These are phyloP conservation scores for Amesomyces nigricolor DNA, from an alignment of 2,329 filamentous ascomycete species.

Conservation along the genomic window DNA sequence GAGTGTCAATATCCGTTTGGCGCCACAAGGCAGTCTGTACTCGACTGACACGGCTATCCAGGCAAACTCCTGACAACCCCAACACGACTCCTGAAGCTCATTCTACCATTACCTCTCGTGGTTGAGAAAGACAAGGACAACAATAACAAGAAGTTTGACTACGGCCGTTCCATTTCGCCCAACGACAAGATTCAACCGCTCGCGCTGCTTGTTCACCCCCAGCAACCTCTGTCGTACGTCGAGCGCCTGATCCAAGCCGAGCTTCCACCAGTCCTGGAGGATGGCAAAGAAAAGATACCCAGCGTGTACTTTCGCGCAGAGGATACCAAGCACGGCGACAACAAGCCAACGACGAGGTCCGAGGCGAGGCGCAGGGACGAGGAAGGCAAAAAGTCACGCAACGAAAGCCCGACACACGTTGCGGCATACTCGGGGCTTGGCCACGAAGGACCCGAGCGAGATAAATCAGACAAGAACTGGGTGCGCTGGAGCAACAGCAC, in stretches of 20 bases:
- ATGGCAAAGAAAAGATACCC: slow-evolving; percentile 64
- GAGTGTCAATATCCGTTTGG: neutral
- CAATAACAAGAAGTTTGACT: slow-evolving; percentile 29
- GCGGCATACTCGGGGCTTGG: slow-evolving; percentile 68
- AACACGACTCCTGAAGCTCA: slow-evolving; percentile 71
- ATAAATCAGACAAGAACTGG: slow-evolving; percentile 53
- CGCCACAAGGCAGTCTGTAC: no score
- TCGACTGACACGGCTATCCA: slow-evolving; percentile 21
- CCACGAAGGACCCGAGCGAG: slow-evolving; percentile 45
- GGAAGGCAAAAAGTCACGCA: slow-evolving; percentile 19
- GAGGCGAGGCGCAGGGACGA: slow-evolving; percentile 31
- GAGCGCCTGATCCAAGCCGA: slow-evolving; percentile 86
- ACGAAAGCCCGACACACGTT: slow-evolving; percentile 38
- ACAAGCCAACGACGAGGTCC: slow-evolving; percentile 31
- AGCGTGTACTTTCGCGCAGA: slow-evolving; percentile 75
- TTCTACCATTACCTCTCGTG: slow-evolving; percentile 59
- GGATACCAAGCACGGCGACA: slow-evolving; percentile 59
- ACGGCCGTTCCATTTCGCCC: slow-evolving; percentile 32
- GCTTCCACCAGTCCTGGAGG: slow-evolving; percentile 62
- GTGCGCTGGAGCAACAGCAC: slow-evolving; percentile 85
- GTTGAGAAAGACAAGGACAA: slow-evolving; percentile 37
- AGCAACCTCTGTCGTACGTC: slow-evolving; percentile 86
- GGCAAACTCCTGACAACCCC: slow-evolving; percentile 78
- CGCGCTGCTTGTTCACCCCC: slow-evolving; percentile 78
- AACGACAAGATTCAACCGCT: slow-evolving; percentile 64